Evolutionary conservation across 163 green algal genomes (phyloP).

Genomic region (Chlorella variabilis): DNA sequence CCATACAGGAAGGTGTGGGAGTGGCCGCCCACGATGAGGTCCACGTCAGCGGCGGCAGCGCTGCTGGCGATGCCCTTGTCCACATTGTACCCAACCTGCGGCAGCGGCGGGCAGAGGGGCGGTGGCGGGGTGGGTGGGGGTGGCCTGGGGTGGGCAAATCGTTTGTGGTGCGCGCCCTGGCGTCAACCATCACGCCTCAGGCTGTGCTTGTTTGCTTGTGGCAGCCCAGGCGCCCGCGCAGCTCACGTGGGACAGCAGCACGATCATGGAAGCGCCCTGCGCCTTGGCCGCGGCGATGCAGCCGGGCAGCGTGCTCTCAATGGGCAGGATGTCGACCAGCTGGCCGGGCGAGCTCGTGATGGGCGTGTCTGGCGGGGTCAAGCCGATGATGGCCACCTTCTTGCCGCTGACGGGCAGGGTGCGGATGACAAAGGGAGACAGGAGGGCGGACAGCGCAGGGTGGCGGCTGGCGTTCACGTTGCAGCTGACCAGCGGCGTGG

Average conservation of each 20-base stretch:
- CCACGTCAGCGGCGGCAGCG: background rate
- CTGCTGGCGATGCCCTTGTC: background rate
- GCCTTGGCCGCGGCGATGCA: background rate
- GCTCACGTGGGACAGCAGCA: background rate
- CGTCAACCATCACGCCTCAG: no score
- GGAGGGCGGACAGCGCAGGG: background rate
- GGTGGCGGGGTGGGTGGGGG: no score
- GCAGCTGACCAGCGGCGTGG: background rate
- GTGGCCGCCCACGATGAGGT: slow-evolving; percentile 5
- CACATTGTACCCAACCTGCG: background rate
- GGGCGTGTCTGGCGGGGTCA: slow-evolving; percentile 1
- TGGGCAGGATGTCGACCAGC: background rate
- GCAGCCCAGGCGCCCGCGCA: background rate
- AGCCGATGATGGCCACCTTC: slow-evolving; percentile 1
- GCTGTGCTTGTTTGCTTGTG: no score
- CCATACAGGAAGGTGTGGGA: background rate
- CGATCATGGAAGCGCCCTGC: background rate
- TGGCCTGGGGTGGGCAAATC: no score
- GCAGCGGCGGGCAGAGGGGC: no score
- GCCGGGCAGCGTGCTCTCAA: background rate
- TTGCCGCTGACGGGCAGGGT: background rate
- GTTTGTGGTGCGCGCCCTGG: no score
- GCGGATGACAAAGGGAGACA: background rate
- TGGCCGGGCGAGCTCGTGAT: background rate
- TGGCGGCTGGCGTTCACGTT: slow-evolving; percentile 7